Evolutionary conservation across 441 rosid species (phyloP).

Genomic region (Adansonia rubrostipa): DNA sequence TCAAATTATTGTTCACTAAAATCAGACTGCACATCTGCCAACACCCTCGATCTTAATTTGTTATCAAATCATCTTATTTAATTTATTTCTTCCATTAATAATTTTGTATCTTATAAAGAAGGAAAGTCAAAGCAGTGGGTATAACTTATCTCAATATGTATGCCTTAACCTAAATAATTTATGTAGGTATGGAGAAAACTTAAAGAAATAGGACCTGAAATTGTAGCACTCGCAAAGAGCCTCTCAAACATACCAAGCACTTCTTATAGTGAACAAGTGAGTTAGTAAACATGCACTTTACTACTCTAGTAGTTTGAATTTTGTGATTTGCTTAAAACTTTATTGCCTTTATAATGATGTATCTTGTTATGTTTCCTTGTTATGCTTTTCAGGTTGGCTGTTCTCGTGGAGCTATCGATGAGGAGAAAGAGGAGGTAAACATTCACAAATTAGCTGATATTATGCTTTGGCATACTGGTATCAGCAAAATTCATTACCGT

Average conservation of each 20-base stretch:
- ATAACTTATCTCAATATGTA: background rate
- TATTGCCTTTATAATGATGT: conserved; percentile 5
- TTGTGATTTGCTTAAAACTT: background rate
- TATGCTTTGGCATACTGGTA: background rate
- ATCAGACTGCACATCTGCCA: background rate
- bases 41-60: background rate
- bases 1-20: background rate
- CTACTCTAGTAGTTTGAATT: background rate
- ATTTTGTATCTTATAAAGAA: background rate
- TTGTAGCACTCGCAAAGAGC: conserved; percentile 65
- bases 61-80: background rate
- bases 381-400: conserved; percentile 38
- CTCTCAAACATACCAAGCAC: conserved; percentile 64
- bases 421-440: conserved; percentile 43
- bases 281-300: conserved; percentile 13
- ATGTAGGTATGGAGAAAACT: conserved; percentile 77
- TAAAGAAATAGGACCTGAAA: conserved; percentile 65
- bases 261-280: conserved; percentile 64
- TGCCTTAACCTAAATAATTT: conserved; percentile 13
- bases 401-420: conserved; percentile 20
- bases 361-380: background rate
- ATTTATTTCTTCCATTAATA: background rate
- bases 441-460: background rate
- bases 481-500: background rate
- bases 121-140: background rate